Conservation (phyloP, 306 rosid species). For the Vigna angularis region DNA sequence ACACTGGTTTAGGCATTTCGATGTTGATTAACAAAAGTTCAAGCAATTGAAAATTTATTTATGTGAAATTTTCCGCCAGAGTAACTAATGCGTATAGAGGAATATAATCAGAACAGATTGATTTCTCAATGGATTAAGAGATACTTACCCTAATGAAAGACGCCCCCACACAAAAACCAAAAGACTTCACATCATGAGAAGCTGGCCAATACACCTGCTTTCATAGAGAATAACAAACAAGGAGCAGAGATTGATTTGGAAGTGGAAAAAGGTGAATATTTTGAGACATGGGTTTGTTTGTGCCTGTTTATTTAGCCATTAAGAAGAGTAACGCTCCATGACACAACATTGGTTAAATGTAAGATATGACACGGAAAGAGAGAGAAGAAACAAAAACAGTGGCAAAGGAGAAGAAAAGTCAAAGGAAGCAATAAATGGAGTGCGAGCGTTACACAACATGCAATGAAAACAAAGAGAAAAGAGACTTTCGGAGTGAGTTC, state of each 20-base stretch:
- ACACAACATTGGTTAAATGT: slow-evolving; percentile 5
- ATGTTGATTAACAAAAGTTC: slow-evolving; percentile 8
- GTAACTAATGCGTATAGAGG: not conserved
- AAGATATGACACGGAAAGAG: not conserved
- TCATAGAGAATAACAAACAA: slow-evolving; percentile 30
- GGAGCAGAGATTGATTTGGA: slow-evolving; percentile 24
- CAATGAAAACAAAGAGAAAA: slow-evolving; percentile 46
- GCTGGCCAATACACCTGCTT: not conserved
- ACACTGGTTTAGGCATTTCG: not conserved
- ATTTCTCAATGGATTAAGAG: slow-evolving; percentile 18
- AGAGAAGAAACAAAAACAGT: not conserved
- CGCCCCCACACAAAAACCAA: slow-evolving; percentile 14
- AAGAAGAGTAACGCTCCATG: slow-evolving; percentile 28
- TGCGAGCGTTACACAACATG: slow-evolving; percentile 41
- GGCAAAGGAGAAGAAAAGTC: slow-evolving; percentile 42
- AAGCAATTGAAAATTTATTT: not conserved
- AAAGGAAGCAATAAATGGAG: slow-evolving; percentile 46
- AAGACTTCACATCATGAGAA: slow-evolving; percentile 41
- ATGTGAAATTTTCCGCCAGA: slow-evolving; percentile 11
- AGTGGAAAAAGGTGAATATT: slow-evolving; percentile 7
- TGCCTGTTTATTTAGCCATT: slow-evolving; percentile 11
- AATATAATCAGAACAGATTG: not conserved
- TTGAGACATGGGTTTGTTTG: slow-evolving; percentile 25
- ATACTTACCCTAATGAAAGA: slow-evolving; percentile 48
- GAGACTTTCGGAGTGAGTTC: slow-evolving; percentile 24